Conservation (phyloP, 2,329 filamentous ascomycete species). For the Coniella lustricola region DNA sequence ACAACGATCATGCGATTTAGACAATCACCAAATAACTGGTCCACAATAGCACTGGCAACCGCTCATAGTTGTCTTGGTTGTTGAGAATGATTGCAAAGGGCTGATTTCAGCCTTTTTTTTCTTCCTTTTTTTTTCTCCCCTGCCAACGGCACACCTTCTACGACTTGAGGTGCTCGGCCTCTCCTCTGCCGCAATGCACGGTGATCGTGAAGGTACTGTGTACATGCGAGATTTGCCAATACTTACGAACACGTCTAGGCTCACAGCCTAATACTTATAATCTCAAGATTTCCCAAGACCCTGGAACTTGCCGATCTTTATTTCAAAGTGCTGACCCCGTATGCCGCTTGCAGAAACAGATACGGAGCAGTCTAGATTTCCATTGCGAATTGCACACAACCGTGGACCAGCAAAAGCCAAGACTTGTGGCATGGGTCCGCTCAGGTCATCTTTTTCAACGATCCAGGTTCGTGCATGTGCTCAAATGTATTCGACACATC, state of each 20-base stretch:
- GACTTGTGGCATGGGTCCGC: background rate
- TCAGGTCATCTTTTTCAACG: too few relatives aligned
- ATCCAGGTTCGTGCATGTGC: too few relatives aligned
- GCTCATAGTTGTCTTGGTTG: too few relatives aligned
- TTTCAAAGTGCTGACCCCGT: conserved; percentile 9
- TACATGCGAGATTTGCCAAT: too few relatives aligned
- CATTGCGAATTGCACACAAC: background rate
- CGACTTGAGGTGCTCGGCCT: background rate
- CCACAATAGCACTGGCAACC: too few relatives aligned
- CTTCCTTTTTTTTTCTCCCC: background rate
- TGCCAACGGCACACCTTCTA: background rate
- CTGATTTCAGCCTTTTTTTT: too few relatives aligned
- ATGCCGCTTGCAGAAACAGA: too few relatives aligned
- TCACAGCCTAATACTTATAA: background rate
- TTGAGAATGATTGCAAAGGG: too few relatives aligned
- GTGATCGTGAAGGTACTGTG: too few relatives aligned
- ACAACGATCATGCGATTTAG: background rate
- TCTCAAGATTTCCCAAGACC: conserved; percentile 7
- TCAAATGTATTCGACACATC: background rate
- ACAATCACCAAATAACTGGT: background rate
- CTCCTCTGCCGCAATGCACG: background rate
- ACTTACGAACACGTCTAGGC: too few relatives aligned
- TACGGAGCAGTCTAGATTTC: conserved; percentile 1
- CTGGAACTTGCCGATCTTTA: conserved; percentile 8
- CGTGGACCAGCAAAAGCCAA: background rate